Percentiles rank a stretch among this genome's conserved stretches.
Conservation (phyloP, 23 red algal species). For the Cyanidioschyzon merolae region DNA sequence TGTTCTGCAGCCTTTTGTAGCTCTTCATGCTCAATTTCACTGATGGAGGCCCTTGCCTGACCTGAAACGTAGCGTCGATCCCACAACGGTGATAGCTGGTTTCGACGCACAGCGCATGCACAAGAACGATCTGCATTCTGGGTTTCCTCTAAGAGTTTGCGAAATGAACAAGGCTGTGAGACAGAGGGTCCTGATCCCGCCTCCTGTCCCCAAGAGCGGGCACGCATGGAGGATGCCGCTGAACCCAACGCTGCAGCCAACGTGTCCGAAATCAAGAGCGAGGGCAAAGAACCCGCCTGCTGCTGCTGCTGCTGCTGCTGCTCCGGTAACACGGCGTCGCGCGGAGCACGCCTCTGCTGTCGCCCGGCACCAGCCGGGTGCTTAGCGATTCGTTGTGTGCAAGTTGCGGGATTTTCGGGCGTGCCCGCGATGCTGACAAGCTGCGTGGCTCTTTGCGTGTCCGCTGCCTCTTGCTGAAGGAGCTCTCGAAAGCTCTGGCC, state of each 20-base stretch:
- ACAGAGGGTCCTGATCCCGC: not conserved
- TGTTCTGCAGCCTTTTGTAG: not conserved
- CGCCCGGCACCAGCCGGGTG: too few species aligned
- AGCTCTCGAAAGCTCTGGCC: not conserved
- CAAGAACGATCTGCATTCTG: not conserved
- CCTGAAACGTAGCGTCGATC: not conserved
- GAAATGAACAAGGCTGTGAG: not conserved
- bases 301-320: not conserved
- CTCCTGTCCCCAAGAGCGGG: not conserved
- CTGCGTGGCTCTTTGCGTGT: too few species aligned
- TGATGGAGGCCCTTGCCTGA: not conserved
- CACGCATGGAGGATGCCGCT: not conserved
- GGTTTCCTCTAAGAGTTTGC: not conserved
- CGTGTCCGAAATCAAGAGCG: not conserved
- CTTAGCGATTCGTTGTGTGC: too few species aligned
- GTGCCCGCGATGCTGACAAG: too few species aligned
- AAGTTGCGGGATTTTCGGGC: too few species aligned
- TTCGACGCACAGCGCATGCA: not conserved
- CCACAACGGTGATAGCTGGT: not conserved
- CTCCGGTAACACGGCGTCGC: not conserved
- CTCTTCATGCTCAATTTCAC: not conserved
- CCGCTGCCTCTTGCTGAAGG: not conserved
- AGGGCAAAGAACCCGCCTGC: not conserved
- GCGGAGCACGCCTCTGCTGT: not conserved
- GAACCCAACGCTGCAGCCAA: not conserved